Base-by-base conservation (phyloP, 129 eudicot genomes). In the Smallanthus sonchifolius region DNA sequence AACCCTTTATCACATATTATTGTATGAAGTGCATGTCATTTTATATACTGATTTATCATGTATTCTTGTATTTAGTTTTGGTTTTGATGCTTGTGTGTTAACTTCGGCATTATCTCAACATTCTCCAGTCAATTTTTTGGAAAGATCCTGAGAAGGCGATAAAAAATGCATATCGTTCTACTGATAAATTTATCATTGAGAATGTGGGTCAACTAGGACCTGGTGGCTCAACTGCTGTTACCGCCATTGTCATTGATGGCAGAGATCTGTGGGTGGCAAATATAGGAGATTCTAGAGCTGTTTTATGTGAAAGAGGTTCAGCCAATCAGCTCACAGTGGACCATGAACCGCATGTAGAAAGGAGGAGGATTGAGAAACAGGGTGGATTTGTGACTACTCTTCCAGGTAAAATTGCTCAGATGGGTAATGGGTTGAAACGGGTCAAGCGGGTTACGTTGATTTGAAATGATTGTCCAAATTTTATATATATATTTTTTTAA, bases 211-310 rank as follows among this genome's bases (percentile, higher is more conserved):
- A 91, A 76, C 75, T 91, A 65, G 97, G 97, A 65, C 91, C 91
- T 68, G 97, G 97, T 44, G 97, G 97, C 73, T 91, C 97, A 70
- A 91, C 97, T 15, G 97, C 97, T 17, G 97, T 91, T 38, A 91
- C 97, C 6, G 97, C 97, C 42, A 88, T 91, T 45, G 96, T 91
- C n/a, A 83, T 91, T 59, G 96, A 91, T 77, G 96, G 97, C 17
- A 82, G 81, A 84, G 89, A 91, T 75, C 28, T 91, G 56, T 86
- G 88, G 93, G 95, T 91, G 68, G 97, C 96, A 61, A 91, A 91
- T 74, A 69, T 91, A 52, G 97, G 97, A 14, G 97, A 91, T 81
- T 91, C 97, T 8, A 82, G 97, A 64, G 97, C 97, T 60, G 96
- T 91, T 34, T 61, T 91, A 43, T 88, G 87, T 9, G 87, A 84